Conservation (phyloP, 352 stramenopile genomes). For the Thalassiosira ordinaria region DNA sequence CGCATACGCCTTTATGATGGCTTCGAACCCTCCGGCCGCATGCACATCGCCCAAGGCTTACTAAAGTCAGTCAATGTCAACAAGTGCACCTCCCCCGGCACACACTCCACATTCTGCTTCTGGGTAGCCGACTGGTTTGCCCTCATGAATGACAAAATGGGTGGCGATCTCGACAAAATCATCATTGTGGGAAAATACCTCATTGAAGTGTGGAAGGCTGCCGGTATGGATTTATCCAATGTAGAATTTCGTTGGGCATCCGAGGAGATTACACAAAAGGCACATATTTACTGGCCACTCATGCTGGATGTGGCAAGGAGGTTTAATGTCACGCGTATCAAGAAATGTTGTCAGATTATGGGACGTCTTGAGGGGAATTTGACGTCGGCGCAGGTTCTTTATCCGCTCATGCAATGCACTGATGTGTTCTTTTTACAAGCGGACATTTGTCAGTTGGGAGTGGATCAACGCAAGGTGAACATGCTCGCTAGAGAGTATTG, state of each 20-base stretch:
- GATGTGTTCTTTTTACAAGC: constrained; percentile 99
- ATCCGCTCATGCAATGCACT: constrained; percentile 98
- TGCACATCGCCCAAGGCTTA: constrained; percentile 97
- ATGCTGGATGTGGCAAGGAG: constrained; percentile 86
- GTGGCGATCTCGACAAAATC: constrained; percentile 97
- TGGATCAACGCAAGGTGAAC: constrained; percentile 99
- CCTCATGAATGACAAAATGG: constrained; percentile 99
- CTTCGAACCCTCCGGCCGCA: constrained; percentile 98
- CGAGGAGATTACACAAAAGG: constrained; percentile 90
- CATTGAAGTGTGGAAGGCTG: constrained; percentile 99
- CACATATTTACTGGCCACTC: constrained; percentile 81
- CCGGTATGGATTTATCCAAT: constrained; percentile 98
- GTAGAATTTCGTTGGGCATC: constrained; percentile 99
- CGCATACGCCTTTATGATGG: constrained; percentile 93
- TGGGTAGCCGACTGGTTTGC: constrained; percentile 99
- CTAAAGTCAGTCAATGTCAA: constrained; percentile 96
- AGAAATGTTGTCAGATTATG: constrained; percentile 99
- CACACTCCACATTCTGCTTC: constrained; percentile 96
- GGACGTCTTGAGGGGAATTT: constrained; percentile 91
- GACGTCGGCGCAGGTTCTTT: constrained; percentile 95
- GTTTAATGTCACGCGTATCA: constrained; percentile 90
- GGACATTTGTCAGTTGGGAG: constrained; percentile 98
- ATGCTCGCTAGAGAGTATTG: constrained; percentile 99
- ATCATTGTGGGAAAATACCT: constrained; percentile 91
- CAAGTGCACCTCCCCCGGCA: constrained; percentile 90